Evolutionary conservation across 768 basidiomycete genomes (phyloP), one percentile per base, ranked within the genome.

Genomic region (Mycena capillaripes): DNA sequence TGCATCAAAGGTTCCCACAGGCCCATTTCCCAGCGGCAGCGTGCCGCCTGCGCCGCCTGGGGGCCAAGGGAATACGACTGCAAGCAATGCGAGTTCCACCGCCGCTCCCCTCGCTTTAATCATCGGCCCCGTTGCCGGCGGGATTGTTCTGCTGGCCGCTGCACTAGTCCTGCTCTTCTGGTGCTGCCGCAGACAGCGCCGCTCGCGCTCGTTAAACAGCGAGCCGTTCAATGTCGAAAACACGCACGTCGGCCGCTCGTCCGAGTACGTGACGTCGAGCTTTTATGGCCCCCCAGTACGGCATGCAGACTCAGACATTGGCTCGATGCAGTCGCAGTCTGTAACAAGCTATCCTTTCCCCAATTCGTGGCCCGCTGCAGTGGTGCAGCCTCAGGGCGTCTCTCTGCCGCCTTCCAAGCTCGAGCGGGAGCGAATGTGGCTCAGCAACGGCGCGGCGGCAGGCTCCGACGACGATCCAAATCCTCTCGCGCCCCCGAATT

Each of bases 1-100:
- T 38, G 67, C 67, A 2, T 21, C 67, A 27, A 40, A 53, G 11
- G 59, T 61, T 34, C 67, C 67, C 9, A 25, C 59, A 4, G 34
- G 56, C 19, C 66, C 66, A 6, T 58, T 59, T 23, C 21, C 44
- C 25, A 19, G 9, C 46, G 66, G 56, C 19, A 59, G 56, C 19
- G n/a, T 34, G 16, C 44, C 25, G 12, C 29, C 29, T 55, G 7
- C 29, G 12, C 29, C 29, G 17, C 17, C 14, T 14, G 17, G 27
- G 7, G 16, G n/a, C n/a, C n/a, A n/a, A n/a, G n/a, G n/a, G n/a
- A n/a, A n/a, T n/a, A n/a, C n/a, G n/a, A n/a, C n/a, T n/a, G n/a
- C 21, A n/a, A 7, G n/a, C 23, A 48, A 4, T 23, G 12, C 23
- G 5, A 25, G 48, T 9, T 25, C 48, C n/a, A 50, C 2, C 25